Evolutionary conservation across 176 grass and related monocot genomes (phyloP).

Genomic region (Oropetium thomaeum): DNA sequence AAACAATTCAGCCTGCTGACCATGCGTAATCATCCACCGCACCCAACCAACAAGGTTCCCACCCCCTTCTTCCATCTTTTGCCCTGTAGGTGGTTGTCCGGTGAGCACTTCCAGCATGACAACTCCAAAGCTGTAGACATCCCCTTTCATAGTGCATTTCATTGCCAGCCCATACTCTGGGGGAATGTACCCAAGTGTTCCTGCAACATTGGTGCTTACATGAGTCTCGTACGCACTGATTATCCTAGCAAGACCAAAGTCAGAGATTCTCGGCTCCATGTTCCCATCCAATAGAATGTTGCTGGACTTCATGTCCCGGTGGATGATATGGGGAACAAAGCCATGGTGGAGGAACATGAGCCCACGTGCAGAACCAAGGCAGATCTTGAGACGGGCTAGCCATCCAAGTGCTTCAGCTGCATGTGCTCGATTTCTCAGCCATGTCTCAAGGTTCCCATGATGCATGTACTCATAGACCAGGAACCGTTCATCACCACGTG

Average conservation of each 20-base stretch:
- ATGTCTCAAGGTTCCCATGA: slow-evolving; percentile 66
- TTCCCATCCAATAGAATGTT: slow-evolving; percentile 71
- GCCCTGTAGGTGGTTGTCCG: slow-evolving; percentile 45
- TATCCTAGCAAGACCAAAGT: slow-evolving; percentile 82
- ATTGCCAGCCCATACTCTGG: slow-evolving; percentile 78
- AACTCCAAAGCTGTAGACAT: slow-evolving; percentile 81
- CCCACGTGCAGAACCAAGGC: slow-evolving; percentile 60
- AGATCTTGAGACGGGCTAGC: slow-evolving; percentile 64
- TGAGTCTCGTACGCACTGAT: slow-evolving; percentile 85
- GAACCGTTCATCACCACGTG: slow-evolving; percentile 54
- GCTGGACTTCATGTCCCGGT: slow-evolving; percentile 87
- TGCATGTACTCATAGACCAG: slow-evolving; percentile 87
- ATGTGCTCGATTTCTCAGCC: slow-evolving; percentile 55
- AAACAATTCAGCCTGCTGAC: slow-evolving; percentile 48
- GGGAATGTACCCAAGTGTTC: slow-evolving; percentile 83
- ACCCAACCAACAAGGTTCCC: slow-evolving; percentile 71
- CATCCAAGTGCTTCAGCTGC: slow-evolving; percentile 52
- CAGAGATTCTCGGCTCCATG: slow-evolving; percentile 66
- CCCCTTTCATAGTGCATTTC: slow-evolving; percentile 58
- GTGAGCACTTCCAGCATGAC: slow-evolving; percentile 82
- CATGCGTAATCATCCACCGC: slow-evolving; percentile 46
- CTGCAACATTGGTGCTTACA: slow-evolving; percentile 75
- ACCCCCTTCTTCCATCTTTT: slow-evolving; percentile 47
- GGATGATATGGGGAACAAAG: slow-evolving; percentile 80
- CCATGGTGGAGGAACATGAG: slow-evolving; percentile 83